Conservation (phyloP, 2,329 filamentous ascomycete genomes). For the Mycosphaerella sp. region DNA sequence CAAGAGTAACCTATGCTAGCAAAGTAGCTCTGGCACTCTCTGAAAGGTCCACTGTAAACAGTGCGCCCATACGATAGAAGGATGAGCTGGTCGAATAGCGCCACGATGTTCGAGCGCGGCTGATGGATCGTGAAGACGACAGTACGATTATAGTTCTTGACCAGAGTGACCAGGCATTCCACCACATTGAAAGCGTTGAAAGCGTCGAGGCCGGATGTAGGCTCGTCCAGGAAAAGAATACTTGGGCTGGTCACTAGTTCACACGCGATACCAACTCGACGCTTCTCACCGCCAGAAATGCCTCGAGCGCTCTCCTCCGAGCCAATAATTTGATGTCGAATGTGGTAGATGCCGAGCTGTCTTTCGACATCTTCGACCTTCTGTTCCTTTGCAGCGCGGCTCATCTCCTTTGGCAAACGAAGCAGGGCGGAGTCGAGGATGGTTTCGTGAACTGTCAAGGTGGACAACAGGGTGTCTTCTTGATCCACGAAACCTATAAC, state of each 20-base stretch:
- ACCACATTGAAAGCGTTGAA: slow-evolving; percentile 98
- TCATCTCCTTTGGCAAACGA: slow-evolving; percentile 89
- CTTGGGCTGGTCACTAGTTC: slow-evolving; percentile 96
- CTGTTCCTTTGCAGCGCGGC: slow-evolving; percentile 77
- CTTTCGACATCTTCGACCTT: slow-evolving; percentile 88
- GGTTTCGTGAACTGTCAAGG: slow-evolving; percentile 94
- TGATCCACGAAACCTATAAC: slow-evolving; percentile 97
- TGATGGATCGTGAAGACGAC: slow-evolving; percentile 99
- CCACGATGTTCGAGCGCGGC: slow-evolving; percentile 95
- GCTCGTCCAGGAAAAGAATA: slow-evolving; percentile 94
- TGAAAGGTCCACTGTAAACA: slow-evolving; percentile 89
- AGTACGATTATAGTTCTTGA: slow-evolving; percentile 93
- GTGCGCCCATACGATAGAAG: slow-evolving; percentile 81
- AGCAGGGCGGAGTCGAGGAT: slow-evolving; percentile 91
- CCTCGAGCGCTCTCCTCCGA: slow-evolving; percentile 93
- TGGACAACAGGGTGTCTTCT: slow-evolving; percentile 94
- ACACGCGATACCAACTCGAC: slow-evolving; percentile 92
- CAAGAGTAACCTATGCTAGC: slow-evolving; percentile 87
- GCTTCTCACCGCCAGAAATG: slow-evolving; percentile 94
- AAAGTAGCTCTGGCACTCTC: slow-evolving; percentile 85
- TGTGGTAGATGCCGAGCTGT: slow-evolving; percentile 89
- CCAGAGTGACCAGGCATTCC: slow-evolving; percentile 87
- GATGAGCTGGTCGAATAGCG: slow-evolving; percentile 89
- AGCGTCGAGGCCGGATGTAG: slow-evolving; percentile 90
- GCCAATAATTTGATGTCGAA: slow-evolving; percentile 89